Percentiles rank a stretch among this genome's conserved stretches.
These are phyloP conservation scores for Colletotrichum horii DNA, from an alignment of 2,329 filamentous ascomycete genomes.

Conservation along the genomic window DNA sequence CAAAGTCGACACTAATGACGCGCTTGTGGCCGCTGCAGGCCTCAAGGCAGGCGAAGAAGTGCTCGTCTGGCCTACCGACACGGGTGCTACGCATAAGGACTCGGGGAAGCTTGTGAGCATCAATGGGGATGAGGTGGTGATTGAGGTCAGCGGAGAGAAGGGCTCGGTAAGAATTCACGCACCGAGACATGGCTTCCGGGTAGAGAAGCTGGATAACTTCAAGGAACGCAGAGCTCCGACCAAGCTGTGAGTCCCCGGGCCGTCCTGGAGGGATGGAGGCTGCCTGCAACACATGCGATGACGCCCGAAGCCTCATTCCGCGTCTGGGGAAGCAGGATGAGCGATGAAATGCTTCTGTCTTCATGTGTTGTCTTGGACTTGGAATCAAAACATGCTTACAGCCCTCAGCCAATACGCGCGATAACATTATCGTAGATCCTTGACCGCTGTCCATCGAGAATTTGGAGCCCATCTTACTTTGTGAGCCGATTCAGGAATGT, in stretches of 20 bases:
- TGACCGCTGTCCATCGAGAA: not conserved
- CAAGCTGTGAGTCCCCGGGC: not conserved
- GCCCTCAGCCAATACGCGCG: not conserved
- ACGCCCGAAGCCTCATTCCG: not conserved
- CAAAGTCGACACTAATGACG: constrained; percentile 54
- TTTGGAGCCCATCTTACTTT: not conserved
- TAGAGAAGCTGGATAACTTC: constrained; percentile 35
- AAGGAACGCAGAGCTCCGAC: not conserved
- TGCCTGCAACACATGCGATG: not conserved
- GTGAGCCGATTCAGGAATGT: not conserved
- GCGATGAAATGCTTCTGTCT: not conserved
- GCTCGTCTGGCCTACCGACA: constrained; percentile 66
- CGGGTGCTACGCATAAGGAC: constrained; percentile 64
- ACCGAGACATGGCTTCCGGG: constrained; percentile 63
- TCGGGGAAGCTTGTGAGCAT: constrained; percentile 59
- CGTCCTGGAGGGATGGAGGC: not conserved
- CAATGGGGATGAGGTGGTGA: constrained; percentile 59
- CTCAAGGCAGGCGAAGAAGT: constrained; percentile 60
- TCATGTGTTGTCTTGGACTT: not conserved
- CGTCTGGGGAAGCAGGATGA: not conserved
- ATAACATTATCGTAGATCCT: not conserved
- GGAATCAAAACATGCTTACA: not conserved
- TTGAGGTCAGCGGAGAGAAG: constrained; percentile 52
- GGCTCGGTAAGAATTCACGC: constrained; percentile 61
- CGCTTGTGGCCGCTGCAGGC: constrained; percentile 45